Base-by-base conservation (phyloP, 345 rosid species). In the Garcia nutans region DNA sequence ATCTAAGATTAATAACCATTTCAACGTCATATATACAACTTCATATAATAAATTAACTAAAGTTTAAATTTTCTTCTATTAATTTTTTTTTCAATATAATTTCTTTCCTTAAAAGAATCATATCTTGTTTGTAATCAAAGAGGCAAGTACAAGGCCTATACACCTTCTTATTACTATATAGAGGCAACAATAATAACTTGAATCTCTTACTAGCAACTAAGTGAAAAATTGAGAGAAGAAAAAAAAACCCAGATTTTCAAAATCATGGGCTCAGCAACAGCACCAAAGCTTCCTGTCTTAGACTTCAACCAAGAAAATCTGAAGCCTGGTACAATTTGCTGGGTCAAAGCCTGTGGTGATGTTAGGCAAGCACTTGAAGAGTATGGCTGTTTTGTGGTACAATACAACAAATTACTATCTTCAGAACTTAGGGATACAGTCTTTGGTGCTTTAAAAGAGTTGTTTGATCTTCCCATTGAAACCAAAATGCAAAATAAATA, bases 291-390 rank as follows among this genome's bases (percentile, higher is more conserved):
- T 75, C 87, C 85, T 19, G 65, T 63, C 50, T 44, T 82, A 1
- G 85, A 79, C 54, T 77, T 84, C 75, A 73, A 73, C 23, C 22
- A 28, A 11, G 62, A 73, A 8, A 76, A 75, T 19, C 68, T 85
- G 73, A 81, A 84, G 67, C 90, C 87, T 0, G 90, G 89, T 10
- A 78, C 90, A 55, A 76, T 71, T 33, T 65, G 77, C 64, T 92
- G 94, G 92, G 24, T 63, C 31, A 65, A 59, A 45, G 60, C 84
- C 0, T 78, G 89, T 71, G 66, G 54, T 52, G 82, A 77, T 1
- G 90, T 92, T 3, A 72, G 85, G 72, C 77, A 74, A 70, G 89
- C 94, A 52, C 89, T 90, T 47, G 93, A 92, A 84, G 89, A 87
- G 33, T 86, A 82, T 42, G 97, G 97, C 24, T 88, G 89, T 77